Base-by-base conservation (phyloP, 164 flowering plant genomes). In the Tetracentron sinense region DNA sequence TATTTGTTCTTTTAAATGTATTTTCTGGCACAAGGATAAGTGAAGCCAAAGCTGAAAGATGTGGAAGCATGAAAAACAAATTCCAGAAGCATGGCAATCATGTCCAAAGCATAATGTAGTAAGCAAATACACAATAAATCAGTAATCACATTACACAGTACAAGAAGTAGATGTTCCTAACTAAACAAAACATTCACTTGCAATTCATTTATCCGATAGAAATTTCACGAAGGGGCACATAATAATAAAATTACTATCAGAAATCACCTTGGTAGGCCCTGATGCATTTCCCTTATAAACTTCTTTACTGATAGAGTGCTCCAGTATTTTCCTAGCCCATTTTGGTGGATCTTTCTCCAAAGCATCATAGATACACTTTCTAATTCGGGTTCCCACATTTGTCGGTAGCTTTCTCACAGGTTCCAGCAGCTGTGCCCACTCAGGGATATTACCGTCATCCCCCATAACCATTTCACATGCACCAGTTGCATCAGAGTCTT, bases 281-380 rank as follows among this genome's bases (percentile, higher is more conserved):
- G 99, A 89, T 55, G 99, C 99, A 79, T 95, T 95, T 52, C 99
- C 99, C 68, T 95, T 95, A 69, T 95, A 95, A 21, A 95, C 92
- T 62, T 81, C 97, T 69, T 95, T 95, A 68, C 99, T 92, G 59
- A 95, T 90, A 29, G 99, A 92, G 70, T 95, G 92, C 63, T 77
- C 83, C 83, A 95, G 73, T 58, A 75, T 85, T 72, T 81, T 80
- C 73, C 58, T 84, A 8, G 99, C 99, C 99, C 99, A 95, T 35
- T 86, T 94, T 15, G 99, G 99, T 27, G 99, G 99, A 65, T 54
- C 68, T 75, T 73, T 89, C 11, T 70, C 76, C 73, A 95, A 67
- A 64, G 99, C 96, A 16, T 84, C 94, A 74, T 92, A 66, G n/a
- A 95, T 82, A 71, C 99, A 87, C 77, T 80, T 95, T 70, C 99